phyloP scores from a whole-genome alignment of 2,329 filamentous ascomycete genomes.

The Pseudogymnoascus sp. region DNA sequence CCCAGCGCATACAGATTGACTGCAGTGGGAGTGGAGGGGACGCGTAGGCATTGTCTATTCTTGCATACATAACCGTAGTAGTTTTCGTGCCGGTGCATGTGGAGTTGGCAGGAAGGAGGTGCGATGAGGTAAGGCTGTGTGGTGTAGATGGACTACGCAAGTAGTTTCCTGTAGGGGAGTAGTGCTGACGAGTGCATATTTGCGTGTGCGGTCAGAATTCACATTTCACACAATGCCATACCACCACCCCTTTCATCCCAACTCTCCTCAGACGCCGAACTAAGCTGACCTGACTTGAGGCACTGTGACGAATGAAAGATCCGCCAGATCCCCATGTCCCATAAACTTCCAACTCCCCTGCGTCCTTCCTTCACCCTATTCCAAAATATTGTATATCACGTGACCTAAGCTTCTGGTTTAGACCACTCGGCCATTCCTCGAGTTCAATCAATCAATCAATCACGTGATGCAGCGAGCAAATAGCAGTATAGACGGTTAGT shows the following conservation, averaged over 20 bases:
- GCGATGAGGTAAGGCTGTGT: not conserved
- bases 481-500: too few relatives aligned
- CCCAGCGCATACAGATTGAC: not conserved
- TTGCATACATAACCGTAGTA: not conserved
- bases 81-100: not conserved
- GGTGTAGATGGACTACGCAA: not conserved
- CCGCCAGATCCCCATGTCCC: not conserved
- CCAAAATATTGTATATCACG: too few relatives aligned
- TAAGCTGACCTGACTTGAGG: too few relatives aligned
- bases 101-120: too few relatives aligned
- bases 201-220: not conserved
- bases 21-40: not conserved
- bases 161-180: not conserved
- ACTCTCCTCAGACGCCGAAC: not conserved
- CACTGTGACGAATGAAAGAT: too few relatives aligned
- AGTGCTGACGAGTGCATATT: not conserved
- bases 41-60: not conserved
- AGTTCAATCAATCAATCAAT: not conserved
- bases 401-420: not conserved
- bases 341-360: not conserved
- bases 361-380: too few relatives aligned
- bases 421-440: not conserved
- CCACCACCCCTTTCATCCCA: not conserved
- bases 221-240: not conserved
- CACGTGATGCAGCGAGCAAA: not conserved